A percentile compares a stretch with the other conserved stretches of the same genome.
phyloP scores from a whole-genome alignment of 768 basidiomycete genomes.

The Antrodiella citrinella region DNA sequence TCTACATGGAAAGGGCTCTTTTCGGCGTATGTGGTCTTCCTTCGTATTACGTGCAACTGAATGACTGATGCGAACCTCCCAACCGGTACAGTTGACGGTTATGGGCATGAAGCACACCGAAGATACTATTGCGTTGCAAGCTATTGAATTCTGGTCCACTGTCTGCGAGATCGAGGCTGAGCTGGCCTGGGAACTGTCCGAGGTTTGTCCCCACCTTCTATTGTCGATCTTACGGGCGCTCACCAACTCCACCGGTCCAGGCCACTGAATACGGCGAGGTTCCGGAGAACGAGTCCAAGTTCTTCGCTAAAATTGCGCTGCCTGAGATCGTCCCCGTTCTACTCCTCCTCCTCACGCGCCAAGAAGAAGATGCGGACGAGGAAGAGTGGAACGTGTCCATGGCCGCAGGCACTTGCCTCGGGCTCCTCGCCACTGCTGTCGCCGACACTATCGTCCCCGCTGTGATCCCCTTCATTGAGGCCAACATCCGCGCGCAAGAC shows the following conservation, averaged over 20 bases:
- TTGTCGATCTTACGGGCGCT: constrained; percentile 1
- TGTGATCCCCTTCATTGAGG: constrained; percentile 97
- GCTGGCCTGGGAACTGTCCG: constrained; percentile 82
- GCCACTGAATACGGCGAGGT: constrained; percentile 85
- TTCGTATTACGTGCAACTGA: too few relatives aligned
- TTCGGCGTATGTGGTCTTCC: constrained; percentile 69
- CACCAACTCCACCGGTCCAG: constrained; percentile 29
- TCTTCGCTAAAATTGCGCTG: constrained; percentile 91
- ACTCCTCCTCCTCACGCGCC: constrained; percentile 77
- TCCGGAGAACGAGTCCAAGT: constrained; percentile 78
- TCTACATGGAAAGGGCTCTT: constrained; percentile 98
- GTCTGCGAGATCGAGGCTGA: constrained; percentile 98
- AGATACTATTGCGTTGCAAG: constrained; percentile 88
- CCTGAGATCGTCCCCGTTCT: constrained; percentile 94
- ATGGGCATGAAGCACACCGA: constrained; percentile 95
- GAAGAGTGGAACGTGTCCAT: constrained; percentile 99
- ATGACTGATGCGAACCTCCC: too few relatives aligned
- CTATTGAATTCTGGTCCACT: constrained; percentile 99
- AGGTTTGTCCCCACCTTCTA: constrained; percentile 39
- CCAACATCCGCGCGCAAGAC: constrained; percentile 83
- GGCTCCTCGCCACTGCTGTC: constrained; percentile 83
- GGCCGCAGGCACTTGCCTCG: constrained; percentile 90
- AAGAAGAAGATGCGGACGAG: constrained; percentile 95
- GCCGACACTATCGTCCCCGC: constrained; percentile 85
- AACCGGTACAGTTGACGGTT: constrained; percentile 72